Conservation (phyloP, 2,329 filamentous ascomycete genomes). For the Aspergillus quadrilineatus region DNA sequence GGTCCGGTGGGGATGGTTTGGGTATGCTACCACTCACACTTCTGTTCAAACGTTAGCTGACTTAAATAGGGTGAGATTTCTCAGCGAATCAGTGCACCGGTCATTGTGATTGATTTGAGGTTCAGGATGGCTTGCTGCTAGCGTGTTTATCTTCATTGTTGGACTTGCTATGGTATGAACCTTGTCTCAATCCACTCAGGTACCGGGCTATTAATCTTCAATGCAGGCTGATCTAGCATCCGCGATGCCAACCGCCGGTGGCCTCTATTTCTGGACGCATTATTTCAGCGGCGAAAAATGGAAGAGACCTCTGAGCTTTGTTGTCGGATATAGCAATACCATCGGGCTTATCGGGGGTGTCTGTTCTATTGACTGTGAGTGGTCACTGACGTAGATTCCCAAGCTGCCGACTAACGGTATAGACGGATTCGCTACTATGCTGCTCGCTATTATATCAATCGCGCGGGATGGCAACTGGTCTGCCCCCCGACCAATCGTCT, state of each 20-base stretch:
- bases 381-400: no score
- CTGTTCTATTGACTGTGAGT: slow-evolving; percentile 59
- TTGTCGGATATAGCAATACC: slow-evolving; percentile 62
- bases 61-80: slow-evolving; percentile 11
- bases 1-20: slow-evolving; percentile 63
- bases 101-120: background rate
- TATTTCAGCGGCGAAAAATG: slow-evolving; percentile 56
- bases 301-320: slow-evolving; percentile 57
- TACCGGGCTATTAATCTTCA: background rate
- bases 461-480: slow-evolving; percentile 57
- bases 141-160: slow-evolving; percentile 58
- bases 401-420: background rate
- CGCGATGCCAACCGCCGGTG: slow-evolving; percentile 59
- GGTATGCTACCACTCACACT: slow-evolving; percentile 35
- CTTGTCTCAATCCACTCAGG: slow-evolving; percentile 22
- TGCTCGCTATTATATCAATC: slow-evolving; percentile 57
- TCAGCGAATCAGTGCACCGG: background rate
- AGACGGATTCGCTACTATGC: slow-evolving; percentile 27
- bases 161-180: slow-evolving; percentile 56
- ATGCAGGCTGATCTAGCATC: slow-evolving; percentile 50
- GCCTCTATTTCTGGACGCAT: slow-evolving; percentile 60
- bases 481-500: slow-evolving; percentile 56
- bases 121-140: slow-evolving; percentile 55
- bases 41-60: slow-evolving; percentile 20
- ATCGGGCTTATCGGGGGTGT: slow-evolving; percentile 59